Evolutionary conservation across 1,139 yeast genomes (phyloP), one percentile per base, ranked within the genome.

Genomic region (Suhomyces atakaporum): DNA sequence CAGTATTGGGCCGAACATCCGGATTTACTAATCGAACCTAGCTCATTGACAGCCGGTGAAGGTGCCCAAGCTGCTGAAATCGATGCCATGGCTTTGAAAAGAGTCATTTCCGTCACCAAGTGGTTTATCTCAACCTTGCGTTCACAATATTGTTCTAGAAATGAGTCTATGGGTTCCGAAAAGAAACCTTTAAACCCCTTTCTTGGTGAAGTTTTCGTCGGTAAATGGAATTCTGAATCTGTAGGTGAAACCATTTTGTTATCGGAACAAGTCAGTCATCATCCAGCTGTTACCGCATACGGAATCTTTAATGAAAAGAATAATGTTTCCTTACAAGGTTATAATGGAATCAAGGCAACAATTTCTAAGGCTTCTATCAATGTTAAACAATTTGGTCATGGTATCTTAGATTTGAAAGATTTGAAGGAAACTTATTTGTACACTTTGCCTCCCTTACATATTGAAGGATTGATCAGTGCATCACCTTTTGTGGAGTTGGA

Each of bases 141-240:
- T 57, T 87, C 96, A 14, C 97, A 90, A 63, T 92, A 90, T 62
- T 86, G 96, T 60, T 84, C 95, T 29, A 78, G 97, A 61, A 87
- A 82, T 59, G 97, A 90, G 66, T 75, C 81, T 41, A 77, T 85
- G 77, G 97, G 97, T 13, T 75, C 88, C 26, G 97, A 92, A 65
- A 92, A 92, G 77, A 92, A 92, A 63, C 97, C 97, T 4, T 71
- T 92, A 57, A 90, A 90, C 60, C 97, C 97, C 32, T 90, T 90
- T 54, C 69, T 92, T 50, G 97, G 97, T 38, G 97, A 90, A 63
- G 72, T 88, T 29, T 92, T 89, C 53, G 85, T 87, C 25, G 97
- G 96, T 34, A 81, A 83, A 55, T 88, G 96, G 95, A 54, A 73
- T 13, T 57, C 62, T 19, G 75, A 71, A 23, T 53, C 52, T 28